phyloP scores from a whole-genome alignment of 371 early-diverging fungal genomes.

The Mortierella polycephala region DNA sequence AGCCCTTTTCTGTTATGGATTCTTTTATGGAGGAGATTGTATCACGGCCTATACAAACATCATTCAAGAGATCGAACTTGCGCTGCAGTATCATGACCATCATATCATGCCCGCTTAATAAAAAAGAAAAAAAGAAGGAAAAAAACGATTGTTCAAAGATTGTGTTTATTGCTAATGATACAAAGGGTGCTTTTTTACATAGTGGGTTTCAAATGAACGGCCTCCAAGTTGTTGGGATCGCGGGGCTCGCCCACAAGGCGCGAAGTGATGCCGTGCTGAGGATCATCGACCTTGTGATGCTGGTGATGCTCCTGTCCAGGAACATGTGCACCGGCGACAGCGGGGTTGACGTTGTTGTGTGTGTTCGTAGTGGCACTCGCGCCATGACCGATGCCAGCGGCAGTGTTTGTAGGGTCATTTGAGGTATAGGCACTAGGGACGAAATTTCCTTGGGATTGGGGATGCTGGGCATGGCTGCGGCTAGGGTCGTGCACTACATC shows the following conservation, averaged over 20 bases:
- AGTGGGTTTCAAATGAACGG: constrained; percentile 11
- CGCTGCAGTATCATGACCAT: constrained; percentile 18
- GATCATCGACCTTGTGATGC: constrained; percentile 19
- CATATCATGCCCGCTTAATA: no score
- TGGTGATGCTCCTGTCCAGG: not conserved
- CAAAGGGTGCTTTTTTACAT: constrained; percentile 37
- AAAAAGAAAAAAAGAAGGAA: no score
- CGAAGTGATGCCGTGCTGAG: constrained; percentile 6
- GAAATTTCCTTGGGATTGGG: not conserved
- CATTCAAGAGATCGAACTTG: constrained; percentile 34
- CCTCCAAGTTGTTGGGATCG: constrained; percentile 12
- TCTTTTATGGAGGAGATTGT: constrained; percentile 40
- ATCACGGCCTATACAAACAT: constrained; percentile 24
- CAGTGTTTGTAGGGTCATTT: no score
- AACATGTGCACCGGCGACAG: not conserved
- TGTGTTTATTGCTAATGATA: no score
- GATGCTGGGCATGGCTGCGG: constrained; percentile 1
- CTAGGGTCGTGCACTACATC: constrained; percentile 10
- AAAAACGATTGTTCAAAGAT: not conserved
- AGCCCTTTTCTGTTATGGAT: constrained; percentile 34
- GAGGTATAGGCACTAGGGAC: no score
- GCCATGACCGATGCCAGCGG: no score
- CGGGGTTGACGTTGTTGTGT: not conserved
- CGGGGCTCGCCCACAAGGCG: constrained; percentile 13
- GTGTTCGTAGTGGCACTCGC: no score